phyloP scores from a whole-genome alignment of 2,329 filamentous ascomycete species.

The Fusarium sterilihyphosum region DNA sequence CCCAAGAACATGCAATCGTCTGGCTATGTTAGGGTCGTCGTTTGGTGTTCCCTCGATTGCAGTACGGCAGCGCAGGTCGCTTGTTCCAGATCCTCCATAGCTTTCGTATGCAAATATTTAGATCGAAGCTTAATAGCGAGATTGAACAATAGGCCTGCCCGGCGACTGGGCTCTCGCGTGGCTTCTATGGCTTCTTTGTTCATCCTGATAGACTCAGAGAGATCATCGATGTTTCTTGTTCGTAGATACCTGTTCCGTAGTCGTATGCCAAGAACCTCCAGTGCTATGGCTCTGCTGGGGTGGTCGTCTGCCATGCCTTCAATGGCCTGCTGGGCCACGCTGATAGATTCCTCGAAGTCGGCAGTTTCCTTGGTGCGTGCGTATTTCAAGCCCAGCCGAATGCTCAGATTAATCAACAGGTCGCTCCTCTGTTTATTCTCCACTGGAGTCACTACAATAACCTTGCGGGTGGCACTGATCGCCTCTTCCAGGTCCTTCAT shows the following conservation, averaged over 20 bases:
- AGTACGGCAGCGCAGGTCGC: neutral
- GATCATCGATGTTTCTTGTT: neutral
- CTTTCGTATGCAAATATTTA: neutral
- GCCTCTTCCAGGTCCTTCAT: no score
- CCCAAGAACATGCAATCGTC: neutral
- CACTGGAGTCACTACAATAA: no score
- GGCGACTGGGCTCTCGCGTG: accelerated
- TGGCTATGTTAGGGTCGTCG: neutral
- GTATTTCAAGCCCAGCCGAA: no score
- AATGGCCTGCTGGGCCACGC: no score
- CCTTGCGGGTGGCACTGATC: no score
- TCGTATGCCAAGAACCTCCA: neutral
- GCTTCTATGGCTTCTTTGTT: neutral
- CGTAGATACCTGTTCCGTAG: neutral
- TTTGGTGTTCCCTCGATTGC: neutral
- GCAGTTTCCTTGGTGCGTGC: no score
- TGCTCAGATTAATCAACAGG: no score
- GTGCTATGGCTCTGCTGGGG: no score
- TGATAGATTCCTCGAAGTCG: no score
- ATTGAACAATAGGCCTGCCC: accelerated
- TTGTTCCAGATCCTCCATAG: accelerated
- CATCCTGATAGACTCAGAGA: neutral
- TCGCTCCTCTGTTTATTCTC: no score
- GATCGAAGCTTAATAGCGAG: neutral
- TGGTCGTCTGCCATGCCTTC: no score